Percentiles rank a stretch among this genome's conserved stretches.
These are phyloP conservation scores for Xerocomus nothofagi DNA, from an alignment of 1,284 basidiomycete species.

Conservation along the genomic window DNA sequence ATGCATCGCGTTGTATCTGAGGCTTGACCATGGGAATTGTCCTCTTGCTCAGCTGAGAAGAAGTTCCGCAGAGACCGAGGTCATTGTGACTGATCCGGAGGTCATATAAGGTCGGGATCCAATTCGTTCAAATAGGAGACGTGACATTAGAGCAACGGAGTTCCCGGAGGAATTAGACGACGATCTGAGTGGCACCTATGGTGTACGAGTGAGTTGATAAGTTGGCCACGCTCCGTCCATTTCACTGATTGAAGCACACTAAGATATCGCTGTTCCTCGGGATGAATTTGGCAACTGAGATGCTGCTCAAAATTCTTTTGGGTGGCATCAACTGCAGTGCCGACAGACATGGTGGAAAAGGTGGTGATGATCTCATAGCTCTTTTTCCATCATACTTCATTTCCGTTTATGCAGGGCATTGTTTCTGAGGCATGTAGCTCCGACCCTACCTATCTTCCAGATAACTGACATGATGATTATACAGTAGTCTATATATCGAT, in stretches of 20 bases:
- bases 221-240: neutral
- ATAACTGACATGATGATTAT: neutral
- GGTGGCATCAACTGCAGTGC: conserved; percentile 59
- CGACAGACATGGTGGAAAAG: conserved; percentile 40
- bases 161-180: conserved; percentile 53
- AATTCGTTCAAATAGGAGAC: conserved; percentile 62
- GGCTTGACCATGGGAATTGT: conserved; percentile 48
- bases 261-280: conserved; percentile 58
- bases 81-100: conserved; percentile 1
- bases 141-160: conserved; percentile 42
- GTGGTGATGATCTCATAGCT: conserved; percentile 26
- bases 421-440: neutral
- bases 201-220: conserved; percentile 37
- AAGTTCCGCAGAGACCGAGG: neutral
- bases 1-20: neutral
- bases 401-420: too few relatives aligned
- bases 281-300: conserved; percentile 40
- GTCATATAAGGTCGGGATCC: conserved; percentile 48
- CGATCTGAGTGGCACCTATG: conserved; percentile 37
- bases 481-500: too few relatives aligned
- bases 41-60: conserved; percentile 53
- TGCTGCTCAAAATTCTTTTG: conserved; percentile 53
- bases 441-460: too few relatives aligned
- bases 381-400: neutral
- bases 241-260: conserved; percentile 1